Evolutionary conservation across 2,329 filamentous ascomycete genomes (phyloP), one percentile per base, ranked within the genome.

Genomic region (Colletotrichum tanaceti): DNA sequence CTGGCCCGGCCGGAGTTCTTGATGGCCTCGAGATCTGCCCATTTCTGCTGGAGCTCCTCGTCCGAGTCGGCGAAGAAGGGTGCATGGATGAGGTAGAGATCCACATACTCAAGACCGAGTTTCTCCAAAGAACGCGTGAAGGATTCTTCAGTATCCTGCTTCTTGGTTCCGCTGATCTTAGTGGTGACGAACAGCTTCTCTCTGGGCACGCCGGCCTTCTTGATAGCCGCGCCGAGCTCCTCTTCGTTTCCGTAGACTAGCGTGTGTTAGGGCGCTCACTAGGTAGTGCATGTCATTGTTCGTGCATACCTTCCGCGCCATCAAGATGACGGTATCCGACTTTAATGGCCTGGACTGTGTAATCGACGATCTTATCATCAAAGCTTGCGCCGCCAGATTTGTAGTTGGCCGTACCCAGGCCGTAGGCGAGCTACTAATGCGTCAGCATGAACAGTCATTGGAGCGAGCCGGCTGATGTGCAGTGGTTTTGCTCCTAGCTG

Each of bases 321-420:
- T 95, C 92, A 3, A 94, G 83, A 74, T 94, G 91, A 66, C 85
- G 84, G 77, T 90, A 94, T 28, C 90, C 91, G n/a, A 87, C 78
- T 63, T 87, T 85, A 73, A 93, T 90, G 39, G 92, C 91, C 71
- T 80, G 84, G 65, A 90, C 86, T 49, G 85, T 84, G 60, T 80
- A 71, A 28, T 82, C 78, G 53, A 85, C 76, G 57, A 85, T 79
- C 5, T 84, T 81, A 64, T 88, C 79, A 72, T 93, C 89, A 49
- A 90, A 80, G 54, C 84, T 80, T 55, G 77, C 82, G 10, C 83
- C 79, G 4, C 76, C 76, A 72, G 86, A 86, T 76, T 87, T 92
- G 79, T 83, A 89, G 28, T 82, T 80, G 50, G 91, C 90, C 0
- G 91, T 93, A 49, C 92, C 91, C 4, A 92, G 86, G 28, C 92